Conservation (phyloP, 306 rosid species). For the Lablab purpureus region DNA sequence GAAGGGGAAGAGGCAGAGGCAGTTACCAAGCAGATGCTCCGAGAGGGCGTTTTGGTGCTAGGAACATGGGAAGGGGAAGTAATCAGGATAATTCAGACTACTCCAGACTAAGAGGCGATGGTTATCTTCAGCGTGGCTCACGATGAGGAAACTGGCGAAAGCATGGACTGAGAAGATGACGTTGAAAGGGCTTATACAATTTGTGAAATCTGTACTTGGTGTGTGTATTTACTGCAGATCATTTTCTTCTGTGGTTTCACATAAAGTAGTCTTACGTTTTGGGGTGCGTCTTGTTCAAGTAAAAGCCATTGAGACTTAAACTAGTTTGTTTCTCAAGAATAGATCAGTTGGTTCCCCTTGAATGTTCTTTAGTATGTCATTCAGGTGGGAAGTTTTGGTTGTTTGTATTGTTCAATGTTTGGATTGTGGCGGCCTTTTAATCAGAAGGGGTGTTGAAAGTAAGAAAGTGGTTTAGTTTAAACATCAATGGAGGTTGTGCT, state of each 20-base stretch:
- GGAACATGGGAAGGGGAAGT: slow-evolving; percentile 70
- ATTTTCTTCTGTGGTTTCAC: slow-evolving; percentile 55
- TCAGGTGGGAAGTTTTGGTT: slow-evolving; percentile 73
- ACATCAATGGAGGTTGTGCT: slow-evolving; percentile 35
- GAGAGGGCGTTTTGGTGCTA: slow-evolving; percentile 77
- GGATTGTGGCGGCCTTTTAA: slow-evolving; percentile 50
- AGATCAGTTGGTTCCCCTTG: slow-evolving; percentile 60
- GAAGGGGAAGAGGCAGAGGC: slow-evolving; percentile 87
- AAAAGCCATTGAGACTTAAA: slow-evolving; percentile 46
- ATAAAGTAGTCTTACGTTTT: slow-evolving; percentile 49
- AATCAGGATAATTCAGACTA: slow-evolving; percentile 69
- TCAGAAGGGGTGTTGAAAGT: slow-evolving; percentile 40
- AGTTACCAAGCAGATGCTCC: slow-evolving; percentile 72
- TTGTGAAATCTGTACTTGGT: slow-evolving; percentile 50
- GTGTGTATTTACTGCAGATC: slow-evolving; percentile 45
- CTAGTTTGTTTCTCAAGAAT: slow-evolving; percentile 55
- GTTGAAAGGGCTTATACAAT: slow-evolving; percentile 23
- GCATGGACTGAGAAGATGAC: slow-evolving; percentile 37
- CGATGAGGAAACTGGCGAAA: slow-evolving; percentile 55
- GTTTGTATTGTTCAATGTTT: slow-evolving; percentile 50
- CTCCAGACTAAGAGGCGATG: slow-evolving; percentile 70
- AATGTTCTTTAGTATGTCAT: slow-evolving; percentile 70
- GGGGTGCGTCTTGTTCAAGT: slow-evolving; percentile 56
- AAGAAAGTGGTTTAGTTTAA: slow-evolving; percentile 36
- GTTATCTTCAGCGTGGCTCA: slow-evolving; percentile 72